A percentile compares a stretch with the other conserved stretches of the same genome.
These are phyloP conservation scores for Saturnispora gosingensis DNA, from an alignment of 805 yeast species.

Conservation along the genomic window DNA sequence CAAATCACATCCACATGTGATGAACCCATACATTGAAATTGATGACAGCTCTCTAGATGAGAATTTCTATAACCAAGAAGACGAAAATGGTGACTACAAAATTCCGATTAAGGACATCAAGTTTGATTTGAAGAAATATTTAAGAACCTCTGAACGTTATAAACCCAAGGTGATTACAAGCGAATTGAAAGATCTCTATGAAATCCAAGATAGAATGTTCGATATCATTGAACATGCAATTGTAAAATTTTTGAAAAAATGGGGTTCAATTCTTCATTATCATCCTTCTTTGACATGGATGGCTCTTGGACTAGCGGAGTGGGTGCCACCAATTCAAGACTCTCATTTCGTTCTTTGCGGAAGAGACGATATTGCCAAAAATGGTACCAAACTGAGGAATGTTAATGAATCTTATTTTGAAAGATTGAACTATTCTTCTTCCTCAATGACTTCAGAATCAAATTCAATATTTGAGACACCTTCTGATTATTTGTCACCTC, in stretches of 20 bases:
- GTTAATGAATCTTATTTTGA: constrained; percentile 27
- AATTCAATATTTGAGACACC: constrained; percentile 20
- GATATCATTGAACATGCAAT: constrained; percentile 52
- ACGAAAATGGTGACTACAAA: constrained; percentile 19
- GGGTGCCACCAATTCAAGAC: constrained; percentile 62
- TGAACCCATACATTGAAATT: constrained; percentile 62
- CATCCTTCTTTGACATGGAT: constrained; percentile 83
- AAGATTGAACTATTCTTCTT: constrained; percentile 12
- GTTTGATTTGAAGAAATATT: constrained; percentile 53
- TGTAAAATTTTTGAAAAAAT: constrained; percentile 54
- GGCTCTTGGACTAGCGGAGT: constrained; percentile 80
- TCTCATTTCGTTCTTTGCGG: constrained; percentile 49
- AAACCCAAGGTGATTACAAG: constrained; percentile 24
- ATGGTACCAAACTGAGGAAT: constrained; percentile 29
- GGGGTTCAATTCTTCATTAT: constrained; percentile 72
- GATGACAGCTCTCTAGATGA: constrained; percentile 32
- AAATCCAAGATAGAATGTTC: constrained; percentile 44
- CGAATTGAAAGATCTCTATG: constrained; percentile 28
- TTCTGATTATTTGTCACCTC: constrained; percentile 19
- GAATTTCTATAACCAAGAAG: constrained; percentile 27
- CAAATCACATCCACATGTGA: constrained; percentile 77
- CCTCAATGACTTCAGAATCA: constrained; percentile 9
- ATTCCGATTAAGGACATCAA: constrained; percentile 32
- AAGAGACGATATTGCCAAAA: constrained; percentile 34
- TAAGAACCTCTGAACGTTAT: constrained; percentile 35